Conservation (phyloP, 306 rosid genomes). For the Glycine soja region DNA sequence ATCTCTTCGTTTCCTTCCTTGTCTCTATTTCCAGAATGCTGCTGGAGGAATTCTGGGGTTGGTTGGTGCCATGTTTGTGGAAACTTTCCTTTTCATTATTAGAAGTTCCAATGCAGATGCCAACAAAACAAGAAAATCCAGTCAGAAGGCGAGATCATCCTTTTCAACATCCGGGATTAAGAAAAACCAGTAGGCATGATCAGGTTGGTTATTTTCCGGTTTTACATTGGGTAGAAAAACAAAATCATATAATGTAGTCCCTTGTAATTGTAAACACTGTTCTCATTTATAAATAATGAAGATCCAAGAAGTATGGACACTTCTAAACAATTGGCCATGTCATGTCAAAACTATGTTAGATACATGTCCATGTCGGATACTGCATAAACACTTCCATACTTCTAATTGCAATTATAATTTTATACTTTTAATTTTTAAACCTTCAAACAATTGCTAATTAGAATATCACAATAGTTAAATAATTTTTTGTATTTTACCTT, state of each 20-base stretch:
- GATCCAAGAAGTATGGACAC: not conserved
- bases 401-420: not conserved
- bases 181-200: constrained; percentile 69
- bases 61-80: constrained; percentile 88
- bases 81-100: constrained; percentile 87
- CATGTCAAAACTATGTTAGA: not conserved
- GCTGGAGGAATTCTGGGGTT: constrained; percentile 92
- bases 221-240: constrained; percentile 32
- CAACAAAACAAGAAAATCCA: constrained; percentile 53
- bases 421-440: not conserved
- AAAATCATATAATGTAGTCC: constrained; percentile 17
- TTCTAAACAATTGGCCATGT: no score
- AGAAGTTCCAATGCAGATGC: constrained; percentile 54
- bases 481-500: not conserved
- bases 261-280: constrained; percentile 31
- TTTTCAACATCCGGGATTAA: constrained; percentile 60
- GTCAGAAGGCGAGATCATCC: constrained; percentile 53
- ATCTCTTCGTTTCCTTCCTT: constrained; percentile 1
- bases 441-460: not conserved
- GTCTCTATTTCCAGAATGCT: constrained; percentile 67
- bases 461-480: not conserved
- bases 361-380: not conserved
- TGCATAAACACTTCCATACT: not conserved
- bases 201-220: constrained; percentile 39
- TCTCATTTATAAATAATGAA: constrained; percentile 29